phyloP scores from a whole-genome alignment of 345 rosid species.

The Populus euphratica region DNA sequence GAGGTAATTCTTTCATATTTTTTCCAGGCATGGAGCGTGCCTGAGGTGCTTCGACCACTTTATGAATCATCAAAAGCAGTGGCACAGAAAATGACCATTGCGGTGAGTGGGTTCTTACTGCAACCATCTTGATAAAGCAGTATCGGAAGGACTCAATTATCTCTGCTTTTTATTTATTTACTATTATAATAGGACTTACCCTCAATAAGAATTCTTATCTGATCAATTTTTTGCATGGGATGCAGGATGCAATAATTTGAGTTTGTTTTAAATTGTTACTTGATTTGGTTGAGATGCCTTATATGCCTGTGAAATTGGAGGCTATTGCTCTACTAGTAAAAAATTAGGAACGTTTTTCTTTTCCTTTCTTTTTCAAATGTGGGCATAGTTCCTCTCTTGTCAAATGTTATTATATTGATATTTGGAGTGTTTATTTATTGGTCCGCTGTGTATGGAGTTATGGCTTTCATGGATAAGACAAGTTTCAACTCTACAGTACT shows the following conservation, averaged over 20 bases:
- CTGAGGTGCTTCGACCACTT: slow-evolving; percentile 93
- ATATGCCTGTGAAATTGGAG: background rate
- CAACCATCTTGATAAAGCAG: background rate
- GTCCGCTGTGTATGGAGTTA: background rate
- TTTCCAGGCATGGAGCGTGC: slow-evolving; percentile 93
- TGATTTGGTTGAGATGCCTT: background rate
- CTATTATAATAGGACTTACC: background rate
- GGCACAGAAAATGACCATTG: slow-evolving; percentile 89
- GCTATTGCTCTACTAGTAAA: background rate
- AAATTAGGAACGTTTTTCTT: background rate
- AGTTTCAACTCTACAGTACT: slow-evolving; percentile 9
- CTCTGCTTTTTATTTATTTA: background rate
- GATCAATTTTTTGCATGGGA: background rate
- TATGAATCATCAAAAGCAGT: slow-evolving; percentile 90
- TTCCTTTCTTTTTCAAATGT: no score
- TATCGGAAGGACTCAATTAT: background rate
- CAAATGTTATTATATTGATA: background rate
- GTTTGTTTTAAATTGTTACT: background rate
- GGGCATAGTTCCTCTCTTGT: background rate
- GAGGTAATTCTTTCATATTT: background rate
- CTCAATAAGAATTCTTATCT: background rate
- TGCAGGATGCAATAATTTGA: background rate
- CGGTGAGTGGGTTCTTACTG: slow-evolving; percentile 49
- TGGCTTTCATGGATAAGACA: background rate
- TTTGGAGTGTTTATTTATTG: background rate